Conservation (phyloP, 1,284 basidiomycete genomes). For the Schizophyllum commune region DNA sequence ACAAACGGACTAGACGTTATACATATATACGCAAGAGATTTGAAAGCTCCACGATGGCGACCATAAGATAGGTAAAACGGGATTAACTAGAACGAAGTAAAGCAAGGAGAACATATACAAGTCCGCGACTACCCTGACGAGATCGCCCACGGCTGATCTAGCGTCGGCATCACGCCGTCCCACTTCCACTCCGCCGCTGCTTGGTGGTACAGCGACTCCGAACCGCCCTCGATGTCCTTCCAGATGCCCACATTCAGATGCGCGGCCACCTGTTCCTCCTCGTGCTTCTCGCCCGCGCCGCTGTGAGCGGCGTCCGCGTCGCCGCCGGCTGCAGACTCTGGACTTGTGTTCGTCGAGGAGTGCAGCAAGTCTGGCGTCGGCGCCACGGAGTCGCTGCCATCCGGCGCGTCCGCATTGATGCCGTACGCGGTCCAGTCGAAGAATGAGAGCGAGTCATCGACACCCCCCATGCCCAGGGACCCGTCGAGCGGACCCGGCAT, state of each 20-base stretch:
- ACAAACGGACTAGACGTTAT: constrained; percentile 5
- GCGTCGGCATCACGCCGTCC: constrained; percentile 54
- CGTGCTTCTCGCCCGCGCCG: constrained; percentile 16
- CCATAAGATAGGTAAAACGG: constrained; percentile 23
- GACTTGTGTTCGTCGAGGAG: constrained; percentile 69
- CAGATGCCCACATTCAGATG: constrained; percentile 50
- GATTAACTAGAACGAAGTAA: constrained; percentile 22
- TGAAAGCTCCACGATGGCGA: constrained; percentile 6
- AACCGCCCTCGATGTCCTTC: constrained; percentile 69
- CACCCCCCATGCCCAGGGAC: constrained; percentile 1
- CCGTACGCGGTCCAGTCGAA: constrained; percentile 63
- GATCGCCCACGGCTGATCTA: constrained; percentile 69
- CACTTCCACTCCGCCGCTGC: constrained; percentile 56
- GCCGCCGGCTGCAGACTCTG: constrained; percentile 61
- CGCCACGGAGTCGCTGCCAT: constrained; percentile 46
- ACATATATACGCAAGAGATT: constrained; percentile 4
- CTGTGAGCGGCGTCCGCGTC: constrained; percentile 22
- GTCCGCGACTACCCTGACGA: constrained; percentile 41
- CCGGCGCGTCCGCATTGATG: constrained; percentile 45
- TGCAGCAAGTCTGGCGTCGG: constrained; percentile 60
- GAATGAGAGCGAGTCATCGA: constrained; percentile 46
- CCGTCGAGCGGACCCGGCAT: constrained; percentile 28
- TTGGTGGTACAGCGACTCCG: constrained; percentile 57
- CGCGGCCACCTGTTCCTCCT: constrained; percentile 43
- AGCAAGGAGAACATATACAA: constrained; percentile 22